Percentiles rank a stretch among this genome's conserved stretches.
Conservation (phyloP, 73 alveolate genomes). For the Paramecium primaurelia region DNA sequence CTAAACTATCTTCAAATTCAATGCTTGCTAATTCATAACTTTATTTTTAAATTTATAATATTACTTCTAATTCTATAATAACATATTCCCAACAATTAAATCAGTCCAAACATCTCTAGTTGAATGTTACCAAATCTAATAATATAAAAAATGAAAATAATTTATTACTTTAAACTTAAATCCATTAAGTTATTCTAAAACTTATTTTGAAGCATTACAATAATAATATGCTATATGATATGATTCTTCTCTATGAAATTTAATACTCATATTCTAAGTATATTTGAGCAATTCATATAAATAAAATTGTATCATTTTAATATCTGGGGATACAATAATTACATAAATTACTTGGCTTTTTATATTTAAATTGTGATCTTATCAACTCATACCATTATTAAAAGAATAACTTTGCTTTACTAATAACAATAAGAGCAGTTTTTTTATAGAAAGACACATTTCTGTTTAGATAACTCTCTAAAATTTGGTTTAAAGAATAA, state of each 20-base stretch:
- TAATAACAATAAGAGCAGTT: background rate
- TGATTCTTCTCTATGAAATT: background rate
- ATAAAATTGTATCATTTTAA: background rate
- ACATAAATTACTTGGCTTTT: background rate
- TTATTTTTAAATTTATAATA: background rate
- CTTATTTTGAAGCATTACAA: background rate
- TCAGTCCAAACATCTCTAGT: background rate
- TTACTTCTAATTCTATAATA: background rate
- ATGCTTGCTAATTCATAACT: background rate
- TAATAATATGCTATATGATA: background rate
- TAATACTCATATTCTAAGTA: background rate
- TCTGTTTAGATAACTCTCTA: background rate
- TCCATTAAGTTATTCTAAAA: background rate
- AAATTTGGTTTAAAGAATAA: background rate
- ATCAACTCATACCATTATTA: background rate
- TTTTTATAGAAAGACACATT: constrained; percentile 2
- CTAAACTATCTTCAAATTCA: background rate
- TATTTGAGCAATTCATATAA: background rate
- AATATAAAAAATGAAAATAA: background rate
- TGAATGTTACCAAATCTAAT: background rate
- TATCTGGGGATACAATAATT: background rate
- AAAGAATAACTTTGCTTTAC: background rate
- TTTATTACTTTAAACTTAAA: background rate
- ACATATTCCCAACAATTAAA: background rate
- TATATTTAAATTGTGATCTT: background rate